Evolutionary conservation across 176 grass and related monocot species (phyloP).

Genomic region (Ampelocalamus luodianensis): DNA sequence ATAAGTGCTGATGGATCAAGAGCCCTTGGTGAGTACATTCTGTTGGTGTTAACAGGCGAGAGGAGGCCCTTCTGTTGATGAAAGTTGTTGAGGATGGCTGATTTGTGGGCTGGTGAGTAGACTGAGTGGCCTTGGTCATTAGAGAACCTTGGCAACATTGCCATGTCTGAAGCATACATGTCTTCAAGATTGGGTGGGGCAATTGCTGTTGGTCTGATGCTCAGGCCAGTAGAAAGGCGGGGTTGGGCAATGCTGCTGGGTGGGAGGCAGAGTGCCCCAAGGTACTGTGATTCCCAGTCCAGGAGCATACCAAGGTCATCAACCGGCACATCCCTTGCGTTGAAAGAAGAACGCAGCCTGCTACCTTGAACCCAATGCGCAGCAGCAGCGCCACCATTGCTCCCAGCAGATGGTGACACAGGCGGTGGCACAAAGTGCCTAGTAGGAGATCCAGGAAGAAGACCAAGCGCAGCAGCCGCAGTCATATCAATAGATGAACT

Average conservation of each 20-base stretch:
- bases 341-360: conserved; percentile 80
- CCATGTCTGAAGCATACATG: conserved; percentile 67
- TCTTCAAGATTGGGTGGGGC: conserved; percentile 69
- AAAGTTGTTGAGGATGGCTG: conserved; percentile 71
- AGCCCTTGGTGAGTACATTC: conserved; percentile 64
- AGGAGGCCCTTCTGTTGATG: conserved; percentile 66
- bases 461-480: conserved; percentile 57
- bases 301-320: conserved; percentile 68
- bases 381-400: conserved; percentile 38
- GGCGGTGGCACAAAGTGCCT: conserved; percentile 57
- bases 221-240: conserved; percentile 43
- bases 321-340: conserved; percentile 68
- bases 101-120: conserved; percentile 79
- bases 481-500: conserved; percentile 76
- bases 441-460: conserved; percentile 55
- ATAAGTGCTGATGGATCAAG: conserved; percentile 51
- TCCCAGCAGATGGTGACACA: conserved; percentile 62
- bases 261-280: conserved; percentile 65
- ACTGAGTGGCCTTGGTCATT: conserved; percentile 66
- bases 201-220: conserved; percentile 55
- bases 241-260: conserved; percentile 38
- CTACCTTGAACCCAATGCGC: conserved; percentile 68
- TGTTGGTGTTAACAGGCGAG: conserved; percentile 76
- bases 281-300: conserved; percentile 66
- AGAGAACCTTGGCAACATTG: conserved; percentile 70